Percentiles rank a stretch among this genome's conserved stretches.
These are phyloP conservation scores for Colletotrichum scovillei DNA, from an alignment of 2,329 filamentous ascomycete species.

Conservation along the genomic window DNA sequence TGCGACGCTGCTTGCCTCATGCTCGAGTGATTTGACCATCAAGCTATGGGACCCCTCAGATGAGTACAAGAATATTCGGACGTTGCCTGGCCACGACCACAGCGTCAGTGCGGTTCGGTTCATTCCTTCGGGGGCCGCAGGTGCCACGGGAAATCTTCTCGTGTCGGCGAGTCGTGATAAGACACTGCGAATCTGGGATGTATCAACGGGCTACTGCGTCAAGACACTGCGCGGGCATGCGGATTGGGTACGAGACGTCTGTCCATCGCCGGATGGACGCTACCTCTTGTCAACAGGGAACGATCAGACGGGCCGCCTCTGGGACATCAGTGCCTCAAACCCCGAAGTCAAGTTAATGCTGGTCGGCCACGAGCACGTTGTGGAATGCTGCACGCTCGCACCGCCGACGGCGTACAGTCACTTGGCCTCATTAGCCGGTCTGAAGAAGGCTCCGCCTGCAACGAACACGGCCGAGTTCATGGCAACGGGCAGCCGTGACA, in stretches of 20 bases:
- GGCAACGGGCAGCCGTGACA: conserved; percentile 90
- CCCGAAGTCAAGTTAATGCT: conserved; percentile 83
- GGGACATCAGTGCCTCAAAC: conserved; percentile 79
- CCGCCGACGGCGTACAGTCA: conserved; percentile 83
- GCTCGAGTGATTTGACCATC: conserved; percentile 90
- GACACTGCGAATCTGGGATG: conserved; percentile 90
- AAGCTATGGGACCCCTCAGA: conserved; percentile 94
- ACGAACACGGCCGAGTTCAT: conserved; percentile 86
- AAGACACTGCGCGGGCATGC: conserved; percentile 88
- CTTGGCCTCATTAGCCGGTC: conserved; percentile 79
- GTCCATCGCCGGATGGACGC: conserved; percentile 83
- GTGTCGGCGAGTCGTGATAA: conserved; percentile 89
- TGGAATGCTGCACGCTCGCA: conserved; percentile 89
- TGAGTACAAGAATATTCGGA: conserved; percentile 95
- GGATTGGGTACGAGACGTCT: conserved; percentile 92
- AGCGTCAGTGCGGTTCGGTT: conserved; percentile 91
- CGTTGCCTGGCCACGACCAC: conserved; percentile 91
- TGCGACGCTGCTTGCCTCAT: conserved; percentile 76
- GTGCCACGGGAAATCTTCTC: conserved; percentile 82
- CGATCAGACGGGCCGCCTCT: conserved; percentile 84
- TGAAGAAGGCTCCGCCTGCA: conserved; percentile 83
- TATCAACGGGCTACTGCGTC: conserved; percentile 91
- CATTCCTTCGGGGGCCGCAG: conserved; percentile 84
- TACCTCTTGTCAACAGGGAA: conserved; percentile 86
- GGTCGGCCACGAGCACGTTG: conserved; percentile 85